Evolutionary conservation across 2,329 filamentous ascomycete genomes (phyloP).

Genomic region (Aspergillus unguis): DNA sequence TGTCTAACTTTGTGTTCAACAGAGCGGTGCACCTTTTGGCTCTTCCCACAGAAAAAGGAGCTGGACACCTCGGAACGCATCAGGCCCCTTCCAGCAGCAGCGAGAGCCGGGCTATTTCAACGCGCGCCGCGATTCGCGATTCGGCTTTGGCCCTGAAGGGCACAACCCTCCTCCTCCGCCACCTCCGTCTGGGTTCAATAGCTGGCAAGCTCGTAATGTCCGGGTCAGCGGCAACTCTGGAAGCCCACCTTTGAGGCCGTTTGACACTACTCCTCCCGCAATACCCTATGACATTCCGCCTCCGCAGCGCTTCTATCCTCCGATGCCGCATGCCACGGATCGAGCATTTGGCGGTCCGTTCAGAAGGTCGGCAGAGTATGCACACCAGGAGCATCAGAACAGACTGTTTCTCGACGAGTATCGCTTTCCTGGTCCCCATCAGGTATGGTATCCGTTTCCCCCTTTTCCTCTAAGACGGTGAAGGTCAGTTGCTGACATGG

Average conservation of each 20-base stretch:
- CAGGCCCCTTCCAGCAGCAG: neutral
- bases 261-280: neutral
- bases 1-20: neutral
- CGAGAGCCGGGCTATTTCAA: neutral
- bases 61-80: neutral
- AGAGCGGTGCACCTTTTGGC: conserved; percentile 2
- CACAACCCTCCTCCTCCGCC: neutral
- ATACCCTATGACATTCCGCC: neutral
- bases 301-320: neutral
- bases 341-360: neutral
- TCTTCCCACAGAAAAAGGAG: neutral
- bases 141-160: neutral
- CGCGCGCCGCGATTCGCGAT: neutral
- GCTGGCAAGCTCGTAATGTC: neutral
- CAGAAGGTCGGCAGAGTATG: neutral
- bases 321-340: neutral
- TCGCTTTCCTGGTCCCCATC: conserved; percentile 12
- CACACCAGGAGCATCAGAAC: conserved; percentile 2
- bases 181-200: neutral
- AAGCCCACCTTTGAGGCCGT: conserved; percentile 1
- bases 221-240: neutral
- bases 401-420: conserved; percentile 15
- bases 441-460: conserved; percentile 5
- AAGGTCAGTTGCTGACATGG: neutral
- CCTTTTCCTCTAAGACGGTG: neutral